These are phyloP conservation scores for Candida peoriensis DNA, from an alignment of 805 yeast species.

Conservation along the genomic window DNA sequence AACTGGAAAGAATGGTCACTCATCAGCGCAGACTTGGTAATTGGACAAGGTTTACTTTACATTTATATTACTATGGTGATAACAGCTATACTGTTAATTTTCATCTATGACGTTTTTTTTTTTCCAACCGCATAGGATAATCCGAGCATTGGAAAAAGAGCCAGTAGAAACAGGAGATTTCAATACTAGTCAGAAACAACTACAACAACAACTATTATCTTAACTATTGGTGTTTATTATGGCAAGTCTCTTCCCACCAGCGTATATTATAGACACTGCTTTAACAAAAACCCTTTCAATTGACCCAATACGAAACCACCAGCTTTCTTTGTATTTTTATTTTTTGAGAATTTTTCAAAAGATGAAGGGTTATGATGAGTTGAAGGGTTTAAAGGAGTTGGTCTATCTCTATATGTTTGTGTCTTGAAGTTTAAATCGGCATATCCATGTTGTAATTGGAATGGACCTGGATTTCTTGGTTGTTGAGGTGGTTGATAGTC, in stretches of 20 bases:
- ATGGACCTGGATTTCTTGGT: constrained; percentile 21
- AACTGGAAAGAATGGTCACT: too few relatives aligned
- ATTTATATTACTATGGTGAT: too few relatives aligned
- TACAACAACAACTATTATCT: too few relatives aligned
- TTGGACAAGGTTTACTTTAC: too few relatives aligned
- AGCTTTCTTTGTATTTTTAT: constrained; percentile 23
- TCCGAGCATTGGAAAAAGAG: too few relatives aligned
- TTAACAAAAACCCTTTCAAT: constrained; percentile 7
- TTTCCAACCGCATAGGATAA: too few relatives aligned
- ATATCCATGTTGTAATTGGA: constrained; percentile 21
- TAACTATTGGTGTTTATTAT: too few relatives aligned
- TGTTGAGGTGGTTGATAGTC: constrained; percentile 17
- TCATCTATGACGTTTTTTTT: too few relatives aligned
- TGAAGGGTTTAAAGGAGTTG: constrained; percentile 16
- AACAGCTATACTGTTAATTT: too few relatives aligned
- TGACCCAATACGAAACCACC: constrained; percentile 17
- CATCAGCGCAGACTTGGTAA: too few relatives aligned
- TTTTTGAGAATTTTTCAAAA: constrained; percentile 16
- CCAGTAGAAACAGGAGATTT: too few relatives aligned
- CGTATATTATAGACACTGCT: not conserved
- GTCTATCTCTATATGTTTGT: constrained; percentile 13
- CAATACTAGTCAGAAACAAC: too few relatives aligned
- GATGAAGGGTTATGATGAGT: constrained; percentile 9
- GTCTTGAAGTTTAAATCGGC: constrained; percentile 10
- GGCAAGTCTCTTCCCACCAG: not conserved